A percentile compares a stretch with the other conserved stretches of the same genome.
Conservation (phyloP, 805 yeast species). For the Sporopachydermia quercuum region DNA sequence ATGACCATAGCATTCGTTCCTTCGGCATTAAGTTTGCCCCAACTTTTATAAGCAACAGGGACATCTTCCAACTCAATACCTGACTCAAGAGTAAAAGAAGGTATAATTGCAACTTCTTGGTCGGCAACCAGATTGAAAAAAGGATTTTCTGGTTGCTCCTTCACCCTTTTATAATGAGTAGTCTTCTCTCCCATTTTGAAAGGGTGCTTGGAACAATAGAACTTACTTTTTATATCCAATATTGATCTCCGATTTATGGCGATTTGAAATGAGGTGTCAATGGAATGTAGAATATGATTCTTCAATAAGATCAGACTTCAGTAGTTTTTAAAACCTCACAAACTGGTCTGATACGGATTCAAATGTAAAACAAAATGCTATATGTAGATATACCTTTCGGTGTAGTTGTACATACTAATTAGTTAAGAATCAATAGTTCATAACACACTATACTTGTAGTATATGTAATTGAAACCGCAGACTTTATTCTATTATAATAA, state of each 20-base stretch:
- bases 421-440: neutral
- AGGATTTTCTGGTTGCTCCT: constrained; percentile 44
- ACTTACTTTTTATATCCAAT: neutral
- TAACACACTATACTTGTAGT: too few species aligned
- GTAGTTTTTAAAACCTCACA: too few species aligned
- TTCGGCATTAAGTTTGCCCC: constrained; percentile 70
- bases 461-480: too few species aligned
- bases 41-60: constrained; percentile 90
- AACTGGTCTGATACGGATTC: too few species aligned
- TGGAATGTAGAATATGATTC: too few species aligned
- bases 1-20: constrained; percentile 76
- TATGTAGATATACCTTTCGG: constrained; percentile 2
- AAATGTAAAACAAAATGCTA: too few species aligned
- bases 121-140: constrained; percentile 55
- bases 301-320: too few species aligned
- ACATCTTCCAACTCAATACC: constrained; percentile 60
- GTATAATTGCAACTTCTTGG: constrained; percentile 69
- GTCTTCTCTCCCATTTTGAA: constrained; percentile 4
- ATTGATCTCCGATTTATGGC: neutral
- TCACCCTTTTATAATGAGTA: constrained; percentile 23
- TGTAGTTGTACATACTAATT: neutral
- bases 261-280: too few species aligned
- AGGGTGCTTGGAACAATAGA: constrained; percentile 7
- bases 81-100: constrained; percentile 62
- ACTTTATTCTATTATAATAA: too few species aligned